These are phyloP conservation scores for Kalmusia sp. DNA, from an alignment of 2,329 filamentous ascomycete genomes.

Conservation along the genomic window DNA sequence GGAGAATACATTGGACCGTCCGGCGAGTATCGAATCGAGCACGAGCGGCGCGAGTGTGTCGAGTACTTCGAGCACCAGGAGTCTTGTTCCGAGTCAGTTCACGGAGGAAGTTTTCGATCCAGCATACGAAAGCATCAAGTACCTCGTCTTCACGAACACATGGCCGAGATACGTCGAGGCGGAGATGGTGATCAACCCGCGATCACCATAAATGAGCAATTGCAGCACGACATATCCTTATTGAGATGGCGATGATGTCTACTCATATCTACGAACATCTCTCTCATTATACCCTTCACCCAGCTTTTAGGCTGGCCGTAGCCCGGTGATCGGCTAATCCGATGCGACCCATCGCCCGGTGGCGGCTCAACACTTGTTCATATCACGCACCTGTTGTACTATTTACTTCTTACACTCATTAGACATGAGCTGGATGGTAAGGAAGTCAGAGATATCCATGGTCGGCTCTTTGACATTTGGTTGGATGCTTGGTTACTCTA, in stretches of 20 bases:
- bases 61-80: conserved; percentile 29
- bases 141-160: conserved; percentile 47
- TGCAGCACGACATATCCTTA: background rate
- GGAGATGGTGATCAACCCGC: conserved; percentile 32
- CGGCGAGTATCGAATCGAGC: conserved; percentile 39
- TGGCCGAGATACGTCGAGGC: conserved; percentile 46
- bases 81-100: conserved; percentile 45
- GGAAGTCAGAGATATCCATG: background rate
- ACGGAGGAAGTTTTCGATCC: conserved; percentile 42
- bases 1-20: conserved; percentile 43
- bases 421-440: conserved; percentile 6
- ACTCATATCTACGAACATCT: conserved; percentile 6
- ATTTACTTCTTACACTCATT: conserved; percentile 15
- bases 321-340: conserved; percentile 18
- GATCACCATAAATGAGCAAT: conserved; percentile 17
- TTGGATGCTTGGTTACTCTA: conserved; percentile 1
- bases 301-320: conserved; percentile 13
- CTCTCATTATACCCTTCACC: conserved; percentile 3
- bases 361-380: conserved; percentile 7
- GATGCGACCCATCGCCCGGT: conserved; percentile 2
- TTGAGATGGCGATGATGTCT: no score
- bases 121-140: conserved; percentile 48
- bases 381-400: conserved; percentile 10
- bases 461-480: background rate
- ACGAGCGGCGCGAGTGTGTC: conserved; percentile 29